Percentiles rank a stretch among this genome's conserved stretches.
Conservation (phyloP, 441 rosid species). For the Erodium moschatum region DNA sequence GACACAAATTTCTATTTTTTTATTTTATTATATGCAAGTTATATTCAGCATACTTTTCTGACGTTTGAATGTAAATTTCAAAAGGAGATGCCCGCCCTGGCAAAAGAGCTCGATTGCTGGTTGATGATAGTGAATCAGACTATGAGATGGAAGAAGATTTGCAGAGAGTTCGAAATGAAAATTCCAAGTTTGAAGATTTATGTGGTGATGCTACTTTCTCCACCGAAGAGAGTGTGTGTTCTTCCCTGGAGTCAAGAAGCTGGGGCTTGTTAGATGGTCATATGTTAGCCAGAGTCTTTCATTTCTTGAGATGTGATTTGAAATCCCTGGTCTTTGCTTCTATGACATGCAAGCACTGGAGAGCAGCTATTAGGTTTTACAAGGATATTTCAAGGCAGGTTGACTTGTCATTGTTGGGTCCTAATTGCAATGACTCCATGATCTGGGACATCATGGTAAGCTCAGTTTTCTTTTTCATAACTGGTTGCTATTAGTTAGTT, state of each 20-base stretch:
- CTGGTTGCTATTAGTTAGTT: slow-evolving; percentile 1
- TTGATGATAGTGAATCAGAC: slow-evolving; percentile 61
- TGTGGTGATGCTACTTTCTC: slow-evolving; percentile 53
- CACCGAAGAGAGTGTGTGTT: slow-evolving; percentile 35
- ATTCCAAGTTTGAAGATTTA: slow-evolving; percentile 65
- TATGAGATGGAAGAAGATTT: slow-evolving; percentile 47
- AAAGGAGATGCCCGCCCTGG: slow-evolving; percentile 56
- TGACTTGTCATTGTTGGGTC: slow-evolving; percentile 71
- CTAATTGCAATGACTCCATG: slow-evolving; percentile 61
- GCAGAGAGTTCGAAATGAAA: slow-evolving; percentile 40
- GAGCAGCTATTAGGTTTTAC: slow-evolving; percentile 70
- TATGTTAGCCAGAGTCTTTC: slow-evolving; percentile 72
- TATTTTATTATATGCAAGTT: slow-evolving; percentile 12
- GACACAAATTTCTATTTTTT: background rate
- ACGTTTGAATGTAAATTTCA: slow-evolving; percentile 27
- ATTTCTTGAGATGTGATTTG: slow-evolving; percentile 72
- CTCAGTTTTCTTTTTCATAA: background rate
- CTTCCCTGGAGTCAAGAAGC: slow-evolving; percentile 35
- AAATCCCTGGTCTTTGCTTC: slow-evolving; percentile 73
- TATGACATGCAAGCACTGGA: slow-evolving; percentile 89
- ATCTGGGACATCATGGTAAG: slow-evolving; percentile 64
- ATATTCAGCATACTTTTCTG: slow-evolving; percentile 17
- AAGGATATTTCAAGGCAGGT: slow-evolving; percentile 64
- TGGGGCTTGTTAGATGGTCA: slow-evolving; percentile 87
- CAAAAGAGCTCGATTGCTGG: slow-evolving; percentile 67